Evolutionary conservation across 768 basidiomycete genomes (phyloP).

Genomic region (Gautieria morchelliformis): DNA sequence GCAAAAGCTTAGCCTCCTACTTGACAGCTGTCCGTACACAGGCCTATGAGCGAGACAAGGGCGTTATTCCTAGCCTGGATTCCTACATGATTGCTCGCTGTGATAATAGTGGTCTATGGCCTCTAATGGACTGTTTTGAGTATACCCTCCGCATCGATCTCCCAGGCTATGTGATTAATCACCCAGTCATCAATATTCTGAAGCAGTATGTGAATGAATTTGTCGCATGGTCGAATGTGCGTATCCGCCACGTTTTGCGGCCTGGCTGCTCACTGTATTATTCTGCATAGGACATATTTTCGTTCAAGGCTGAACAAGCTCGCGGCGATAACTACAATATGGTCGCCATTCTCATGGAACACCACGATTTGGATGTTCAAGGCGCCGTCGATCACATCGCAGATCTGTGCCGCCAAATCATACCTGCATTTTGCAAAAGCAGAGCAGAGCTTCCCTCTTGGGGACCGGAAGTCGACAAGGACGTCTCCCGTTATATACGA

Average conservation of each 20-base stretch:
- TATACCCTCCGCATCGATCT: conserved; percentile 44
- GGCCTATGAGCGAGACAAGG: conserved; percentile 31
- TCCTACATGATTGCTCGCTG: conserved; percentile 44
- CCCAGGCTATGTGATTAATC: conserved; percentile 41
- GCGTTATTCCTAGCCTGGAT: conserved; percentile 35
- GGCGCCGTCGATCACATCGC: conserved; percentile 25
- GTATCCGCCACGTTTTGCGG: not conserved
- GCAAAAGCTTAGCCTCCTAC: conserved; percentile 32
- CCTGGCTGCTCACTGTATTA: not conserved
- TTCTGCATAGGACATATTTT: conserved; percentile 28
- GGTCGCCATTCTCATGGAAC: conserved; percentile 32
- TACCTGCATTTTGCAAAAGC: too few species aligned
- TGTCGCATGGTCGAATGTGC: conserved; percentile 38
- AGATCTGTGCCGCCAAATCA: too few species aligned
- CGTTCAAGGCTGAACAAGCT: conserved; percentile 31
- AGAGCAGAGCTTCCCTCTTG: conserved; percentile 31
- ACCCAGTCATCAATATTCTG: conserved; percentile 38
- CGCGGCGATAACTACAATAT: conserved; percentile 34
- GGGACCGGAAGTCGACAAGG: conserved; percentile 44
- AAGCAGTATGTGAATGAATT: conserved; percentile 41
- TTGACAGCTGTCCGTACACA: conserved; percentile 32
- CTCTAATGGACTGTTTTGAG: conserved; percentile 42
- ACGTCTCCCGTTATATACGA: conserved; percentile 41
- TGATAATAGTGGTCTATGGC: conserved; percentile 43
- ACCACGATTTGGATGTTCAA: conserved; percentile 25